phyloP scores from a whole-genome alignment of 768 basidiomycete genomes.

The Podaxis sp. region DNA sequence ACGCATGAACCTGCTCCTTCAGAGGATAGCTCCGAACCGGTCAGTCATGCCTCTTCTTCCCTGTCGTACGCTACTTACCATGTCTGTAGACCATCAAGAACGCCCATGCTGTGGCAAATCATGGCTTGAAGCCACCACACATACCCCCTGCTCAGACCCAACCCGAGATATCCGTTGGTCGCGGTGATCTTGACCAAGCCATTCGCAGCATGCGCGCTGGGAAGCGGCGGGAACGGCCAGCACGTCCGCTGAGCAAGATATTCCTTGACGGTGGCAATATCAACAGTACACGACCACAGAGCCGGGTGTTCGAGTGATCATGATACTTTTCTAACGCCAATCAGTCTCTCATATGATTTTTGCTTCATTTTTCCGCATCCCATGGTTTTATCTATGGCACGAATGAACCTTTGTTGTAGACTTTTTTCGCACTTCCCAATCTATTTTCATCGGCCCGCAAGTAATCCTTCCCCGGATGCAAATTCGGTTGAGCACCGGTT shows the following conservation, averaged over 20 bases:
- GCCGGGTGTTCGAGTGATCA: conserved; percentile 26
- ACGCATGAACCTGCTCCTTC: conserved; percentile 18
- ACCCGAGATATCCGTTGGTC: conserved; percentile 54
- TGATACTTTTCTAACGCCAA: not conserved
- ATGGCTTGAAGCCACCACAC: conserved; percentile 17
- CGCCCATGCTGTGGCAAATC: conserved; percentile 18
- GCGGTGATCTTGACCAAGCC: conserved; percentile 81
- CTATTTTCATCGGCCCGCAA: not conserved
- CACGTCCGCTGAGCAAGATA: conserved; percentile 70
- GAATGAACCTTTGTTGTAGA: not conserved
- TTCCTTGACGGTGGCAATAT: conserved; percentile 60
- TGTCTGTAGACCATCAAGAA: conserved; percentile 39
- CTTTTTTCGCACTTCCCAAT: not conserved
- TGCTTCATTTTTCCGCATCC: not conserved
- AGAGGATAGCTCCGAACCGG: conserved; percentile 19
- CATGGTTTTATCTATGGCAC: not conserved
- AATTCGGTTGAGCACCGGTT: not conserved
- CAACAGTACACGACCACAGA: conserved; percentile 22
- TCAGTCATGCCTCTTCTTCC: conserved; percentile 10
- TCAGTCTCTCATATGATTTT: not conserved
- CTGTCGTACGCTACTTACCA: conserved; percentile 7
- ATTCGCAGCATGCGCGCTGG: conserved; percentile 77
- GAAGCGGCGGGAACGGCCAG: conserved; percentile 44
- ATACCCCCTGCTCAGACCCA: conserved; percentile 31
- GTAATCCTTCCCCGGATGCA: not conserved